Evolutionary conservation across 2,329 filamentous ascomycete genomes (phyloP).

Genomic region (Didymella pinodella): DNA sequence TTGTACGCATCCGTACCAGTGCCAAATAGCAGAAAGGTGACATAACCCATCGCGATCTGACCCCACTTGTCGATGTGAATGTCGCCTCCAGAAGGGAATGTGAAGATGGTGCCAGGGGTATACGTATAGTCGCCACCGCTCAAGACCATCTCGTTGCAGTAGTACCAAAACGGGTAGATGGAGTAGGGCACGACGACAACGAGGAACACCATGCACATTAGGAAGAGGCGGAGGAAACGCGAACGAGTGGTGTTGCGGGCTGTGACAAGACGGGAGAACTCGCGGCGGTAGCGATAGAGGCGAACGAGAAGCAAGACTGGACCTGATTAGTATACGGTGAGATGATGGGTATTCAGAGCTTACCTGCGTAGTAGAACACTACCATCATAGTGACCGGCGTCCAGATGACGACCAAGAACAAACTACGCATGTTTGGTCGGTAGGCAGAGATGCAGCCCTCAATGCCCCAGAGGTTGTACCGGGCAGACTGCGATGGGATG

Average conservation of each 20-base stretch:
- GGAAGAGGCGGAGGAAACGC: slow-evolving; percentile 68
- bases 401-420: slow-evolving; percentile 65
- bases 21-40: slow-evolving; percentile 71
- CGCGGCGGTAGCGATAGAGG: slow-evolving; percentile 66
- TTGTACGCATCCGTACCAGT: slow-evolving; percentile 65
- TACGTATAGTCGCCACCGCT: slow-evolving; percentile 16
- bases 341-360: slow-evolving; percentile 33
- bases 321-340: background rate
- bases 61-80: slow-evolving; percentile 66
- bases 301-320: slow-evolving; percentile 67
- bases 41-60: slow-evolving; percentile 60
- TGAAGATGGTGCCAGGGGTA: slow-evolving; percentile 59
- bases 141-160: slow-evolving; percentile 40
- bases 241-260: slow-evolving; percentile 64
- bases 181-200: slow-evolving; percentile 61
- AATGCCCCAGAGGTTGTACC: slow-evolving; percentile 67
- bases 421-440: slow-evolving; percentile 65
- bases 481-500: slow-evolving; percentile 65
- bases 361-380: slow-evolving; percentile 66
- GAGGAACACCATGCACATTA: slow-evolving; percentile 62
- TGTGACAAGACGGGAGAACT: slow-evolving; percentile 65
- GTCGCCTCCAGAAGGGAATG: slow-evolving; percentile 55
- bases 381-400: slow-evolving; percentile 62
- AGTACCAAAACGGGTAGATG: slow-evolving; percentile 57
- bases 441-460: slow-evolving; percentile 65